phyloP scores from a whole-genome alignment of 2,329 filamentous ascomycete species.

The Eutypella sp. region DNA sequence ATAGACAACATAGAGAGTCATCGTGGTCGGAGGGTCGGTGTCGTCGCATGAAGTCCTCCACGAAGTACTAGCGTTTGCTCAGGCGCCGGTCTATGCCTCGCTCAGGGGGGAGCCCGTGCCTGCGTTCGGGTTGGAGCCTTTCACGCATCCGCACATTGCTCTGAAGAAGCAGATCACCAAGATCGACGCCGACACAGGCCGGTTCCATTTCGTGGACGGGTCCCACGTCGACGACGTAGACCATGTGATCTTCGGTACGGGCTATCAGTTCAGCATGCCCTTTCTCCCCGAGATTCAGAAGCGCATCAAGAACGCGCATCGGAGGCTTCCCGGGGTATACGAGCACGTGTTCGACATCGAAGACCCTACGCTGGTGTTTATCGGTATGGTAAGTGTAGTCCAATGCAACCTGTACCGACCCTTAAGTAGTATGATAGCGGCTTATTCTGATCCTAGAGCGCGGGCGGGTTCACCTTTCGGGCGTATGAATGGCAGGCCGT shows the following conservation, averaged over 20 bases:
- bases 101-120: conserved; percentile 40
- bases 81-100: conserved; percentile 45
- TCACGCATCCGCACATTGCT: conserved; percentile 46
- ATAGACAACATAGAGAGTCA: conserved; percentile 33
- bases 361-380: conserved; percentile 28
- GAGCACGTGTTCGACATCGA: conserved; percentile 32
- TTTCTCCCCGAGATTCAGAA: conserved; percentile 45
- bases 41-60: conserved; percentile 54
- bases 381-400: conserved; percentile 28
- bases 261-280: conserved; percentile 53
- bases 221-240: conserved; percentile 45
- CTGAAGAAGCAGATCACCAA: conserved; percentile 39
- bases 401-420: neutral
- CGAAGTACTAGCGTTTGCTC: conserved; percentile 41
- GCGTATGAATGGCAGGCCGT: conserved; percentile 36
- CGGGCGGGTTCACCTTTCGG: conserved; percentile 32
- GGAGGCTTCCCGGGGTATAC: conserved; percentile 29
- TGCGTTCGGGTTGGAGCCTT: conserved; percentile 52
- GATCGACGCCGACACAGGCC: conserved; percentile 30
- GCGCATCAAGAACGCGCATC: conserved; percentile 32
- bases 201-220: conserved; percentile 48
- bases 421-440: neutral
- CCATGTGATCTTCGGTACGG: conserved; percentile 54
- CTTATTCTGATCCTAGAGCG: conserved; percentile 17
- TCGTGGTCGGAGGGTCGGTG: conserved; percentile 54